Evolutionary conservation across 1,139 yeast species (phyloP).

Genomic region (Geotrichum bryndzae): DNA sequence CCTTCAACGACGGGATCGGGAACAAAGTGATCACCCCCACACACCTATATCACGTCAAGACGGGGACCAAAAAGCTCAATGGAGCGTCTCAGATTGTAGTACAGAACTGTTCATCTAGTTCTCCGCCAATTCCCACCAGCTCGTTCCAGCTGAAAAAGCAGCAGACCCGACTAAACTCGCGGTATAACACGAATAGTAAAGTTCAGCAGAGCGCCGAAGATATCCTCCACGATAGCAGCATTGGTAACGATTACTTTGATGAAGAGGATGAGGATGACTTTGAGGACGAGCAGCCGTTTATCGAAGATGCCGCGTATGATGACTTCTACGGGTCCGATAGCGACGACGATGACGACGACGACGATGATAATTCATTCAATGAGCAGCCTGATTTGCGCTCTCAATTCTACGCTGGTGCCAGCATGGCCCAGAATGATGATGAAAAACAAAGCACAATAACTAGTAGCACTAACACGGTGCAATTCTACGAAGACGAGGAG

Average conservation of each 20-base stretch:
- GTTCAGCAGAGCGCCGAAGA: constrained; percentile 2
- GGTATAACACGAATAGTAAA: not conserved
- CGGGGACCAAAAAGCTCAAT: constrained; percentile 22
- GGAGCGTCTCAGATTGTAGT: constrained; percentile 15
- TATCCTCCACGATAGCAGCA: constrained; percentile 6
- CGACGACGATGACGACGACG: constrained; percentile 18
- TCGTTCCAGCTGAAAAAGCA: not conserved
- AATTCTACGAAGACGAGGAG: constrained; percentile 1
- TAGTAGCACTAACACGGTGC: not conserved
- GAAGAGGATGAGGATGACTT: constrained; percentile 17
- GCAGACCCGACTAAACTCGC: not conserved
- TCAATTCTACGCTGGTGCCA: not conserved
- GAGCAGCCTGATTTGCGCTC: constrained; percentile 6
- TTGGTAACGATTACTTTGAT: constrained; percentile 16
- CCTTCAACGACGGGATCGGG: constrained; percentile 34
- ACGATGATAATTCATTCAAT: constrained; percentile 1
- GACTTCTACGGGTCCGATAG: constrained; percentile 19
- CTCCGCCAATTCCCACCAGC: constrained; percentile 19
- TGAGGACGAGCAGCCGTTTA: constrained; percentile 17
- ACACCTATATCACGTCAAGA: constrained; percentile 29
- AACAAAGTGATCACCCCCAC: constrained; percentile 31
- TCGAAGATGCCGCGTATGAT: constrained; percentile 18
- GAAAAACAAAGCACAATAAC: not conserved
- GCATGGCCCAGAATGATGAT: not conserved
- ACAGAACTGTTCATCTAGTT: constrained; percentile 11